A percentile compares a stretch with the other conserved stretches of the same genome.
phyloP scores from a whole-genome alignment of 2,329 filamentous ascomycete species.

The Microdochium trichocladiopsis region DNA sequence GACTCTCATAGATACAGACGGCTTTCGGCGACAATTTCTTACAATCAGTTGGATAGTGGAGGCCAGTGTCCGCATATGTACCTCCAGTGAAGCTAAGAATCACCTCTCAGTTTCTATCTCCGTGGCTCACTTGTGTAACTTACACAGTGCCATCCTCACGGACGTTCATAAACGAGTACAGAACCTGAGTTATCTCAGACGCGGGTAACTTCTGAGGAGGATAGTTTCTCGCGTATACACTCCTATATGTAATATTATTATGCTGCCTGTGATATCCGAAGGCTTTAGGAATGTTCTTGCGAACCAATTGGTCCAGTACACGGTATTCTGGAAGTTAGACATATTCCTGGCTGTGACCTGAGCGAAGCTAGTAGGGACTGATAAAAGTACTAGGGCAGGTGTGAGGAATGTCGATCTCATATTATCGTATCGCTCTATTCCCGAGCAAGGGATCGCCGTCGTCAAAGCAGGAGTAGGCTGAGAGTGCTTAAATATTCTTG shows the following conservation, averaged over 20 bases:
- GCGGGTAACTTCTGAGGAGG: constrained; percentile 64
- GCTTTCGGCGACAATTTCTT: constrained; percentile 12
- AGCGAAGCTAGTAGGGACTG: not conserved
- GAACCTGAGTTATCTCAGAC: constrained; percentile 65
- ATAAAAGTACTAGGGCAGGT: not conserved
- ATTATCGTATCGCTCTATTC: not conserved
- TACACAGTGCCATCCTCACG: constrained; percentile 65
- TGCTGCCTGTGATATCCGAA: not conserved
- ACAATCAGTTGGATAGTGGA: constrained; percentile 65
- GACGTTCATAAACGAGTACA: constrained; percentile 79
- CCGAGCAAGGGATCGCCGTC: not conserved
- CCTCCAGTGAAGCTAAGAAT: constrained; percentile 56
- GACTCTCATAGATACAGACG: not conserved
- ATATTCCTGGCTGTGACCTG: constrained; percentile 10
- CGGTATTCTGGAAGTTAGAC: constrained; percentile 32
- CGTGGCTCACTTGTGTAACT: constrained; percentile 16
- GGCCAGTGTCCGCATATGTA: constrained; percentile 62
- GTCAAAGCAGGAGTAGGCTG: not conserved
- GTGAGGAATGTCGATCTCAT: not conserved
- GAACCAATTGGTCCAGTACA: constrained; percentile 46
- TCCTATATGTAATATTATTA: constrained; percentile 32
- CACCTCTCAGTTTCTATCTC: not conserved
- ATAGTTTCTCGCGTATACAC: constrained; percentile 68
- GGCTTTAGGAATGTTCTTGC: constrained; percentile 5
- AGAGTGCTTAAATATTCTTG: not conserved